Conservation (phyloP, 1,139 yeast genomes). For the Debaryomyces udenii region DNA sequence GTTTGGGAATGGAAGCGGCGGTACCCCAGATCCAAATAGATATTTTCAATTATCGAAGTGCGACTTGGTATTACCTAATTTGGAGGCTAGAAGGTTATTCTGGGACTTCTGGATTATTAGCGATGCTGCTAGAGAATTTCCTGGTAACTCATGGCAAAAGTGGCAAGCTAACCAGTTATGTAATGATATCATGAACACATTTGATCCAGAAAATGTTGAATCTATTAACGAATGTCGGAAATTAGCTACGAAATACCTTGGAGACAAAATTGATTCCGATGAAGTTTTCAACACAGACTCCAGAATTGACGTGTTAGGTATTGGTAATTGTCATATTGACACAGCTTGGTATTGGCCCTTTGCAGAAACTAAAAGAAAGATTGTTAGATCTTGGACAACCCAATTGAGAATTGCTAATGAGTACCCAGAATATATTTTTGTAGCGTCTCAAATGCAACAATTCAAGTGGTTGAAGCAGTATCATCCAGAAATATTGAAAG, state of each 20-base stretch:
- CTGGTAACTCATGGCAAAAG: slow-evolving; percentile 77
- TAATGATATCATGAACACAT: slow-evolving; percentile 78
- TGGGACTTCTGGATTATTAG: slow-evolving; percentile 87
- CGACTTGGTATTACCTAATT: slow-evolving; percentile 79
- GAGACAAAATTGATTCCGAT: slow-evolving; percentile 62
- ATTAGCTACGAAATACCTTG: slow-evolving; percentile 67
- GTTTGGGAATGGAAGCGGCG: slow-evolving; percentile 79
- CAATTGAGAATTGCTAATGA: slow-evolving; percentile 82
- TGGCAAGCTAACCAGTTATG: slow-evolving; percentile 79
- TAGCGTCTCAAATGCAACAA: slow-evolving; percentile 95
- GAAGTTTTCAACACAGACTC: slow-evolving; percentile 53
- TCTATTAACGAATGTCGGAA: slow-evolving; percentile 65
- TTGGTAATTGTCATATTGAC: slow-evolving; percentile 96
- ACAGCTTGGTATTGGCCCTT: slow-evolving; percentile 99
- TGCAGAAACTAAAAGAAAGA: slow-evolving; percentile 90
- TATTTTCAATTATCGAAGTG: slow-evolving; percentile 69
- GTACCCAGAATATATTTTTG: slow-evolving; percentile 92
- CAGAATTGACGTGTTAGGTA: slow-evolving; percentile 63
- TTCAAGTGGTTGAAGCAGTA: slow-evolving; percentile 87
- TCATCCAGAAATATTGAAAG: slow-evolving; percentile 76
- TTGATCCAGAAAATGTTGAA: slow-evolving; percentile 58
- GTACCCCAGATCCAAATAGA: slow-evolving; percentile 64
- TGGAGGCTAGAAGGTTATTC: slow-evolving; percentile 74
- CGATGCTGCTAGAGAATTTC: slow-evolving; percentile 88
- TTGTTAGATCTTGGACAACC: slow-evolving; percentile 94